These are phyloP conservation scores for Auxenochlorella pyrenoidosa DNA, from an alignment of 139 green algal genomes.

Conservation along the genomic window DNA sequence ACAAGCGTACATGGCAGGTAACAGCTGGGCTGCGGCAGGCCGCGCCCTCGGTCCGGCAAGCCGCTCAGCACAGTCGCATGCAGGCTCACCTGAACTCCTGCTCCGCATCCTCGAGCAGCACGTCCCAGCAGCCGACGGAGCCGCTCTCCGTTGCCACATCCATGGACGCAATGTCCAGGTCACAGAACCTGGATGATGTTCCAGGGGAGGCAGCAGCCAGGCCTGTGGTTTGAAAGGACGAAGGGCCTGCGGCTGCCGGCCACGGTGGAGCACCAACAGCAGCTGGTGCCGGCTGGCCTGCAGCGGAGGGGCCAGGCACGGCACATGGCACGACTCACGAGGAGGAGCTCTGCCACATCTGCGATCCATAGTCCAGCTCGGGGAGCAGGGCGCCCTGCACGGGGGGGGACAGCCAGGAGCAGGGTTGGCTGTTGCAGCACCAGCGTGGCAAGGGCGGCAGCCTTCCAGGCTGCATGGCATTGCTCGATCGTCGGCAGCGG, in stretches of 20 bases:
- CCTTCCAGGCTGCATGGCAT: neutral
- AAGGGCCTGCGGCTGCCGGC: neutral
- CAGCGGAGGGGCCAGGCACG: neutral
- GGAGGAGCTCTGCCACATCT: constrained; percentile 1
- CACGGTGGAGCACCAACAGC: neutral
- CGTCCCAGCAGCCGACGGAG: constrained; percentile 1
- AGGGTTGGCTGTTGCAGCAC: neutral
- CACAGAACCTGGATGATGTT: neutral
- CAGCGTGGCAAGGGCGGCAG: neutral
- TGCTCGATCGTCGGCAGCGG: neutral
- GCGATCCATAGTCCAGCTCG: neutral
- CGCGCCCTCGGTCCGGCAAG: neutral
- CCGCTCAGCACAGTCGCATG: neutral
- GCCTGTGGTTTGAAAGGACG: neutral
- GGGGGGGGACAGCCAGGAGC: neutral
- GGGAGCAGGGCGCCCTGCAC: neutral
- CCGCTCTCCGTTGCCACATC: neutral
- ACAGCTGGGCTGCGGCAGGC: neutral
- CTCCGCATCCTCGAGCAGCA: constrained; percentile 5
- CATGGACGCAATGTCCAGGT: constrained; percentile 13
- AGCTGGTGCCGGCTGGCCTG: neutral
- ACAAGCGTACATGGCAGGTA: neutral
- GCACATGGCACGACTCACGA: constrained; percentile 20
- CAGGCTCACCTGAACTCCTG: constrained; percentile 9
- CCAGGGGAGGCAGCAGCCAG: neutral